Conservation (phyloP, 257 asterid genomes). For the Plantago ovata region DNA sequence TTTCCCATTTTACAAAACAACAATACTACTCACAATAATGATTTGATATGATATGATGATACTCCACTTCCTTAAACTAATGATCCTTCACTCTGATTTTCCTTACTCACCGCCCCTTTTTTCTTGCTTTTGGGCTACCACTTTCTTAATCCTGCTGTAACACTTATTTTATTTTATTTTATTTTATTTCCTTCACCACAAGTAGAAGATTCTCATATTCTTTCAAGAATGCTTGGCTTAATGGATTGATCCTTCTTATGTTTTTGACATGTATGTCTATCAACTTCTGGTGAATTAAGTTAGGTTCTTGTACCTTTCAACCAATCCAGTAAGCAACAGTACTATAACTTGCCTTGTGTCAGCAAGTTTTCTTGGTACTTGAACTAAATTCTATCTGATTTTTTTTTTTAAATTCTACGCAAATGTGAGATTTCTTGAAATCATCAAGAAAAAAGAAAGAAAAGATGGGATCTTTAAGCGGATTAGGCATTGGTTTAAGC, state of each 20-base stretch:
- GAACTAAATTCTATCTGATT: constrained; percentile 16
- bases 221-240: too few species aligned
- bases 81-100: constrained; percentile 4
- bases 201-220: constrained; percentile 19
- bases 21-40: background rate
- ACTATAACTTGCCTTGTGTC: too few species aligned
- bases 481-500: constrained; percentile 74
- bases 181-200: constrained; percentile 11
- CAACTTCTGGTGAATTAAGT: constrained; percentile 14
- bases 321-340: constrained; percentile 5
- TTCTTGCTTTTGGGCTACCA: constrained; percentile 15
- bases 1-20: background rate
- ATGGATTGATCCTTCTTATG: constrained; percentile 8
- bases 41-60: background rate
- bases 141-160: constrained; percentile 18
- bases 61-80: background rate
- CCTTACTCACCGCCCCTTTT: background rate
- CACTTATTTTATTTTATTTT: constrained; percentile 3
- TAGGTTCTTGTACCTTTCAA: constrained; percentile 5
- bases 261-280: constrained; percentile 16
- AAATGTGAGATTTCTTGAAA: constrained; percentile 21
- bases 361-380: constrained; percentile 6
- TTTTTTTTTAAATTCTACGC: background rate
- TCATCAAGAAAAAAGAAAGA: too few species aligned
- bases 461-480: constrained; percentile 67